Evolutionary conservation across 768 basidiomycete species (phyloP).

Genomic region (Tulasnella sp.): DNA sequence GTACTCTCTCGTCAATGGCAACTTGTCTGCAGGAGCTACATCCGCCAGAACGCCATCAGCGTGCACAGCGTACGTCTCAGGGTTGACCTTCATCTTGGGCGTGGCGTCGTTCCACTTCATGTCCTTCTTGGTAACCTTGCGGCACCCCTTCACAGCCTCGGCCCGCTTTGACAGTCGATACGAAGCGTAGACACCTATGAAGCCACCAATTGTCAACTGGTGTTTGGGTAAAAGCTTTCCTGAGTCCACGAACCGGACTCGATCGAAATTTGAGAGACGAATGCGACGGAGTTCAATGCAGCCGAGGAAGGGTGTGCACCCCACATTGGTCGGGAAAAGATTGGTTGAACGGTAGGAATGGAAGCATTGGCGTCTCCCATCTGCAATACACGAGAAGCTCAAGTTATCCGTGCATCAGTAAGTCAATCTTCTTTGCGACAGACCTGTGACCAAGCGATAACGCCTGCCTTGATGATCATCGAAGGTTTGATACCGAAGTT

Average conservation of each 20-base stretch:
- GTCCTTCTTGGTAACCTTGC: slow-evolving; percentile 65
- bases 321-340: slow-evolving; percentile 88
- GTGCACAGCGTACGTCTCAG: slow-evolving; percentile 79
- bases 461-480: slow-evolving; percentile 89
- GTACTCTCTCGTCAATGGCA: slow-evolving; percentile 62
- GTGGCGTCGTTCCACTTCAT: slow-evolving; percentile 88
- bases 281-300: slow-evolving; percentile 71
- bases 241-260: slow-evolving; percentile 26
- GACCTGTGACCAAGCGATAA: slow-evolving; percentile 85
- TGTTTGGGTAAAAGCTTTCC: background rate
- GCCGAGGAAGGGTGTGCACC: slow-evolving; percentile 66
- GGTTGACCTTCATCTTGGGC: slow-evolving; percentile 81
- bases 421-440: slow-evolving; percentile 15
- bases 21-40: slow-evolving; percentile 54
- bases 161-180: slow-evolving; percentile 63
- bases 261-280: slow-evolving; percentile 71
- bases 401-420: background rate
- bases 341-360: slow-evolving; percentile 91
- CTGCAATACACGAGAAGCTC: slow-evolving; percentile 28
- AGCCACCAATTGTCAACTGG: slow-evolving; percentile 4
- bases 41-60: slow-evolving; percentile 72
- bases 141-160: slow-evolving; percentile 66
- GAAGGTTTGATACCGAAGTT: slow-evolving; percentile 89
- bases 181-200: slow-evolving; percentile 42
- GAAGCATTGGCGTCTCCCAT: slow-evolving; percentile 97